Conservation (phyloP, 306 rosid species). For the Gastrolobium bilobum region DNA sequence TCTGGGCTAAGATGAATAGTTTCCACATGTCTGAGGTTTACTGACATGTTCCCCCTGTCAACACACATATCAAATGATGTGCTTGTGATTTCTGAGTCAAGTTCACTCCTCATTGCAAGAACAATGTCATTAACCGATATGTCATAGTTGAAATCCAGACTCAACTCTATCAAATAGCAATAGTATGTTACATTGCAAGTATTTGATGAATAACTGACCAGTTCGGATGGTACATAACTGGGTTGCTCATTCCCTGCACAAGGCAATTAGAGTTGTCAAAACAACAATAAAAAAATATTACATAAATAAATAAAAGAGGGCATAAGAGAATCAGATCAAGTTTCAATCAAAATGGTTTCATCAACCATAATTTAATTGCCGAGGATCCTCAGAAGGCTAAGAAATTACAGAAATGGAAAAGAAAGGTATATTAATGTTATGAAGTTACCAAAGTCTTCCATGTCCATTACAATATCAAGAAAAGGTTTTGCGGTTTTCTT, state of each 20-base stretch:
- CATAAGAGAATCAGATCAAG: not conserved
- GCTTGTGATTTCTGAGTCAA: conserved; percentile 55
- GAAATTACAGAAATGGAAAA: not conserved
- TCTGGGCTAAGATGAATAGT: conserved; percentile 48
- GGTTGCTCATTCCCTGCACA: conserved; percentile 59
- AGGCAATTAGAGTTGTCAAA: not conserved
- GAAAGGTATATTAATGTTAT: not conserved
- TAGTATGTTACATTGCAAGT: conserved; percentile 47
- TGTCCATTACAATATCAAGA: conserved; percentile 6
- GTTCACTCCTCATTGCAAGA: conserved; percentile 60
- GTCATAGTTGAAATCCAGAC: conserved; percentile 50
- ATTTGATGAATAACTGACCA: conserved; percentile 50
- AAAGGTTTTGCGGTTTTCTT: not conserved
- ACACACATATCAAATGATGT: conserved; percentile 53
- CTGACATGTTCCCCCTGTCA: conserved; percentile 55
- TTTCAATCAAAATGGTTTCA: not conserved
- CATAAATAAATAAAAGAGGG: not conserved
- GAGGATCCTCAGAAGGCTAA: not conserved
- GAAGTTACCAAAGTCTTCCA: conserved; percentile 32
- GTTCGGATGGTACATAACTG: conserved; percentile 64
- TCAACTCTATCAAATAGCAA: conserved; percentile 72
- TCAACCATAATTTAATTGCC: not conserved
- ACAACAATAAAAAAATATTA: not conserved
- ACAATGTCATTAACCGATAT: conserved; percentile 57
- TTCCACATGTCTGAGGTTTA: conserved; percentile 52